Evolutionary conservation across 352 stramenopile genomes (phyloP), one percentile per base, ranked within the genome.

Genomic region (Thraustochytrium striatum): DNA sequence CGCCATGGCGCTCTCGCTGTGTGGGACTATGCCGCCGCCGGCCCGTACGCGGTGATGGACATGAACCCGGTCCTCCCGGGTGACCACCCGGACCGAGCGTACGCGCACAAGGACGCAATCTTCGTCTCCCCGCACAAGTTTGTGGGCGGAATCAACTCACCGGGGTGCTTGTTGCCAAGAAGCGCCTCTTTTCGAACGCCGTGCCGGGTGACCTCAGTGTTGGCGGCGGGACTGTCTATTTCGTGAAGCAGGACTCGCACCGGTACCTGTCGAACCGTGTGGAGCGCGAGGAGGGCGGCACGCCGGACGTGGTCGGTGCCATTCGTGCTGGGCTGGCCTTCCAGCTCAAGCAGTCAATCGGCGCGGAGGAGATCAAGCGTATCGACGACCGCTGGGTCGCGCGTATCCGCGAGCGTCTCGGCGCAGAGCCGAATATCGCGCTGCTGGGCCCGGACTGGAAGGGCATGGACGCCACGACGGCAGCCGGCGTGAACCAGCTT

Each of bases 81-180:
- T 8, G 65, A 75, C 21, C 32, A 75, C 65, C 39, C 65, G 21
- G 65, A 75, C 36, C 75, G 82, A 13, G 9, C 70, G 16, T 62
- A 59, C 25, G 55, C 70, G n/a, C 78, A 82, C 69, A 97, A 97
- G 80, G 94, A 98, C 85, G 95, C 94, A 0, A 87, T 98, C 33
- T 97, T 97, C 84, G 91, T 98, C 72, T 97, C 88, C 1, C 91
- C 92, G 1, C 96, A 99, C 88, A 99, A 99, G 85, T 94, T 98
- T 61, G 79, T 97, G 13, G 96, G 95, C 41, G 96, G 95, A 5
- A 89, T 91, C 0, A 91, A 90, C 9, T 93, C 91, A 3, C 91
- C 94, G 2, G 94, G 19, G 90, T 99, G 3, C 86, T 87, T 11
- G 59, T 30, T 21, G 85, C 97, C 5, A 99, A 98, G 82, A 94